A percentile compares a stretch with the other conserved stretches of the same genome.
These are phyloP conservation scores for Erigeron canadensis DNA, from an alignment of 129 eudicot genomes.

Conservation along the genomic window DNA sequence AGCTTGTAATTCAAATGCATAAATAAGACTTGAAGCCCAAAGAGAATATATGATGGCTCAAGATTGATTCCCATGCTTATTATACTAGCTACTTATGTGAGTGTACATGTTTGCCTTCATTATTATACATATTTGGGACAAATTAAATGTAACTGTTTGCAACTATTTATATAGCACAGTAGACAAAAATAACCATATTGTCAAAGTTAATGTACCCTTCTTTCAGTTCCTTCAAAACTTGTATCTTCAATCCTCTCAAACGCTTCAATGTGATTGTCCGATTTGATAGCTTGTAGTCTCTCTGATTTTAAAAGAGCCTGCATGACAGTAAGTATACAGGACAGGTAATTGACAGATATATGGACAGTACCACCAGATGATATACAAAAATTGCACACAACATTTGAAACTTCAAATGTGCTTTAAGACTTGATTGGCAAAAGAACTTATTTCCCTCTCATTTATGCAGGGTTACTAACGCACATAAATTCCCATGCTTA, in stretches of 20 bases:
- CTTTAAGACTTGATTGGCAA: no score
- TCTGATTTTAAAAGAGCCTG: slow-evolving; percentile 61
- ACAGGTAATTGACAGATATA: background rate
- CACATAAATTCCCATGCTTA: background rate
- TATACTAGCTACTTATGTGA: background rate
- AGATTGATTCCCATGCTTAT: background rate
- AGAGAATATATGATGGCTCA: background rate
- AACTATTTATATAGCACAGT: background rate
- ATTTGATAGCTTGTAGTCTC: slow-evolving; percentile 57
- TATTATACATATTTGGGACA: background rate
- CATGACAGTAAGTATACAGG: slow-evolving; percentile 14
- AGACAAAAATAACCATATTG: slow-evolving; percentile 12
- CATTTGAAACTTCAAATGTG: no score
- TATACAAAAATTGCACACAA: no score
- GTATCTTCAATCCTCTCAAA: slow-evolving; percentile 19
- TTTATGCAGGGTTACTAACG: background rate
- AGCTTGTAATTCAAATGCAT: background rate
- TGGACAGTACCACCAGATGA: no score
- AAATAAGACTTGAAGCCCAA: background rate
- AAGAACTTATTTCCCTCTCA: no score
- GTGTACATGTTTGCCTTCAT: background rate
- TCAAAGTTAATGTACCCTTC: slow-evolving; percentile 55
- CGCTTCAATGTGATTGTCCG: slow-evolving; percentile 59
- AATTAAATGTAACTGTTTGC: background rate
- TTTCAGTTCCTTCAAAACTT: slow-evolving; percentile 64